phyloP scores from a whole-genome alignment of 202 grass and related monocot species.

The Panicum hallii region DNA sequence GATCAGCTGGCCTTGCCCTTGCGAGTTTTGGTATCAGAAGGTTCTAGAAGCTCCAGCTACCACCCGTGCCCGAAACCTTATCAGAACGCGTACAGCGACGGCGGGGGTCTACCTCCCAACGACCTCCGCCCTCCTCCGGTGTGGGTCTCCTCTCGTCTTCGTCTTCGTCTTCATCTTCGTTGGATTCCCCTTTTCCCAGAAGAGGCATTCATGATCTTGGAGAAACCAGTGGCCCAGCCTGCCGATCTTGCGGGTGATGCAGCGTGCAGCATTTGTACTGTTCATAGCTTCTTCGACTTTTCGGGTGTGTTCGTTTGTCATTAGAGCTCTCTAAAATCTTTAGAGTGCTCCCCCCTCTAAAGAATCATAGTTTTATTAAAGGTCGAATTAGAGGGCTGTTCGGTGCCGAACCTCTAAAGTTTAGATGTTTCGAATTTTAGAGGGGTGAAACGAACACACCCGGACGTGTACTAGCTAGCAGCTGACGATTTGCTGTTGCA shows the following conservation, averaged over 20 bases:
- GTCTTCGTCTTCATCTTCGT: too few relatives aligned
- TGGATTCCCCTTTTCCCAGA: not conserved
- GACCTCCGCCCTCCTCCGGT: not conserved
- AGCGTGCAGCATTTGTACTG: too few relatives aligned
- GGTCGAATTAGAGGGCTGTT: too few relatives aligned
- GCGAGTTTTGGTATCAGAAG: not conserved
- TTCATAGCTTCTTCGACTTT: not conserved
- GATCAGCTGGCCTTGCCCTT: too few relatives aligned
- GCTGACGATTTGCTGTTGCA: not conserved
- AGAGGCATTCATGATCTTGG: not conserved
- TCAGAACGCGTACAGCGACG: not conserved
- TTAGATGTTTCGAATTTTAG: too few relatives aligned
- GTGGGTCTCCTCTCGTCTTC: not conserved
- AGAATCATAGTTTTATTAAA: too few relatives aligned
- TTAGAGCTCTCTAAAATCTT: too few relatives aligned
- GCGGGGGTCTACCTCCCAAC: not conserved
- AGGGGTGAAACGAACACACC: too few relatives aligned
- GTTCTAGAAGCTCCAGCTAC: not conserved
- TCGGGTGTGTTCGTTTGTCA: too few relatives aligned
- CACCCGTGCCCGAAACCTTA: not conserved
- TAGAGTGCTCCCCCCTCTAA: too few relatives aligned
- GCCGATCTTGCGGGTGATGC: too few relatives aligned
- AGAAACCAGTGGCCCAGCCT: not conserved
- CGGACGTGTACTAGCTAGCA: not conserved
- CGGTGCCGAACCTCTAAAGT: too few relatives aligned